Conservation (phyloP, 2,329 filamentous ascomycete species). For the Botrytis medusae region DNA sequence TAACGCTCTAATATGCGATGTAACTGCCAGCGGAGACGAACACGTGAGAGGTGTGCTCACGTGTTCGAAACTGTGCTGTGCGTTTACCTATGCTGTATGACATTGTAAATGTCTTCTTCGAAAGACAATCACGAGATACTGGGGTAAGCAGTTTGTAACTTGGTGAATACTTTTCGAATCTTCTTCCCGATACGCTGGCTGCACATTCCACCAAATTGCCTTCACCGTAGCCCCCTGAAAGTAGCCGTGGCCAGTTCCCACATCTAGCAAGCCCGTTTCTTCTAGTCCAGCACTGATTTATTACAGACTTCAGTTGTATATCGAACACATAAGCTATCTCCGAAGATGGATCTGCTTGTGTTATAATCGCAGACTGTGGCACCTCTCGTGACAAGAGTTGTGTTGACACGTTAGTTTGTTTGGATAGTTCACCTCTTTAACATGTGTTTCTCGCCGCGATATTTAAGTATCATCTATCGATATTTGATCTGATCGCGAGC, state of each 20-base stretch:
- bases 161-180: conserved; percentile 5
- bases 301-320: neutral
- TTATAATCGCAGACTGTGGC: too few relatives aligned
- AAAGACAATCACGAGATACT: neutral
- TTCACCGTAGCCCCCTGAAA: conserved; percentile 5
- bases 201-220: neutral
- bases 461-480: neutral
- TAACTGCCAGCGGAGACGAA: neutral
- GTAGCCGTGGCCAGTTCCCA: neutral
- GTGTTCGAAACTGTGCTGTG: neutral
- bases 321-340: too few relatives aligned
- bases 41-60: neutral
- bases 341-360: neutral
- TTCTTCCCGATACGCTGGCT: neutral
- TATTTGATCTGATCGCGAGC: fast-evolving
- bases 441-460: too few relatives aligned
- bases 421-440: neutral
- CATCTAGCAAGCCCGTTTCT: neutral
- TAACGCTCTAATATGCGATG: neutral
- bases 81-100: neutral
- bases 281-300: neutral
- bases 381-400: neutral
- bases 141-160: neutral
- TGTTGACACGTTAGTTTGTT: neutral
- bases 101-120: neutral